A percentile compares a stretch with the other conserved stretches of the same genome.
phyloP scores from a whole-genome alignment of 441 rosid species.

The Pelargonium australe region DNA sequence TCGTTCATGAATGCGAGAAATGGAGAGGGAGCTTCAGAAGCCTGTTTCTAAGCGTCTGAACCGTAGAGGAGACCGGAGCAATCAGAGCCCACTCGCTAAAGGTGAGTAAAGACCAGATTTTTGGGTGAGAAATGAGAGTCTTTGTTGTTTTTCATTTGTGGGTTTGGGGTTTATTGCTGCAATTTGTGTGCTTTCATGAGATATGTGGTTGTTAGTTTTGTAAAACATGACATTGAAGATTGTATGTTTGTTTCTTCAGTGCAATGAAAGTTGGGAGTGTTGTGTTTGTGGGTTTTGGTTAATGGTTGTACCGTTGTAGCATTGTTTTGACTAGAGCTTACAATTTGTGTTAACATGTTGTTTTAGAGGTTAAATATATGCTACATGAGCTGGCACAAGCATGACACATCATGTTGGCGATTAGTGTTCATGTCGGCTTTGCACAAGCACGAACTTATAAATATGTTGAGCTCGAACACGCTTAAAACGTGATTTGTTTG shows the following conservation, averaged over 20 bases:
- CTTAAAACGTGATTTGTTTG: no score
- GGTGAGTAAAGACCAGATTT: neutral
- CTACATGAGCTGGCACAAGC: no score
- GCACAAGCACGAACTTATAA: no score
- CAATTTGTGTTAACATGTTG: no score
- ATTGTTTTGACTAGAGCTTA: no score
- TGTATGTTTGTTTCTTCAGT: neutral
- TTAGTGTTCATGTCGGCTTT: no score
- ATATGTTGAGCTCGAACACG: no score
- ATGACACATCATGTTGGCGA: no score
- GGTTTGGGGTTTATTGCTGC: neutral
- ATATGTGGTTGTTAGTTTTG: neutral
- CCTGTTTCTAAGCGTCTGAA: constrained; percentile 7
- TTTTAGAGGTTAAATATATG: no score
- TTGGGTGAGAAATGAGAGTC: neutral
- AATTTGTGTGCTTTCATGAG: neutral
- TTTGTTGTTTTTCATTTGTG: neutral
- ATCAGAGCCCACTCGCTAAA: neutral
- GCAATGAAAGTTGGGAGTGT: neutral
- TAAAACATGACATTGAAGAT: neutral
- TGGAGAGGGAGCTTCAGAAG: constrained; percentile 8
- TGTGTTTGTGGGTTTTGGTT: neutral
- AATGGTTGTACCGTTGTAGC: no score
- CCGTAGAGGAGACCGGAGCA: constrained; percentile 9
- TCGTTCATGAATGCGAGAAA: neutral